Evolutionary conservation across 2,329 filamentous ascomycete species (phyloP), one percentile per base, ranked within the genome.

Genomic region (Sporothrix dimorphospora): DNA sequence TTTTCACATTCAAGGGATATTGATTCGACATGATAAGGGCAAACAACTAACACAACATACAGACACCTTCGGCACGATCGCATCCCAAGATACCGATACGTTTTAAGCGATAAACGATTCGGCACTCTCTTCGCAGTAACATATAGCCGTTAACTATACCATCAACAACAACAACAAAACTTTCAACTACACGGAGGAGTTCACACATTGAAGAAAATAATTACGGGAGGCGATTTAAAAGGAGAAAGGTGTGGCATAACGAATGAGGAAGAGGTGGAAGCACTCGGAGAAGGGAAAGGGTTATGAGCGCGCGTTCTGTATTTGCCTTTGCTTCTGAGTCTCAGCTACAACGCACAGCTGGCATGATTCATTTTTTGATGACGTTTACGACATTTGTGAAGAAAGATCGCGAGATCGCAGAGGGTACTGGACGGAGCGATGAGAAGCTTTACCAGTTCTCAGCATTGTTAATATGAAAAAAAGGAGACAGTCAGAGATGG

Each of bases 51-150:
- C 71, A 63, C 40, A 1, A 7, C 21, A 55, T 14, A 6, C 38
- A 87, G 85, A 87, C 78, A 88, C 86, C 61, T 88, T 88, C 77
- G 86, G 86, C 71, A 83, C 84, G 2, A 78, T 85, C 72, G 81
- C 81, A 27, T 86, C 84, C 75, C 83, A 86, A 74, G 86, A 88
- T 73, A 85, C 84, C 42, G 86, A 88, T 76, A 87, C 84, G 65
- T 88, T 87, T 77, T 88, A 72, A 42, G n/a, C 21, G 8, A 16
- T 3, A 27, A 14, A 21, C 30, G 19, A 2, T 49, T 27, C 45
- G 5, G 9, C 9, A n/a, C 16, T 40, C 30, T 27, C 21, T 24
- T 45, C 1, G 6, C 21, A 65, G 6, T 12, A 27, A 42, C n/a
- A 34, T 12, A 16, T 34, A 30, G 1, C 21, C 4, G n/a, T 47